Conservation (phyloP, 2,329 filamentous ascomycete species). For the Verticillium zaregamsianum region DNA sequence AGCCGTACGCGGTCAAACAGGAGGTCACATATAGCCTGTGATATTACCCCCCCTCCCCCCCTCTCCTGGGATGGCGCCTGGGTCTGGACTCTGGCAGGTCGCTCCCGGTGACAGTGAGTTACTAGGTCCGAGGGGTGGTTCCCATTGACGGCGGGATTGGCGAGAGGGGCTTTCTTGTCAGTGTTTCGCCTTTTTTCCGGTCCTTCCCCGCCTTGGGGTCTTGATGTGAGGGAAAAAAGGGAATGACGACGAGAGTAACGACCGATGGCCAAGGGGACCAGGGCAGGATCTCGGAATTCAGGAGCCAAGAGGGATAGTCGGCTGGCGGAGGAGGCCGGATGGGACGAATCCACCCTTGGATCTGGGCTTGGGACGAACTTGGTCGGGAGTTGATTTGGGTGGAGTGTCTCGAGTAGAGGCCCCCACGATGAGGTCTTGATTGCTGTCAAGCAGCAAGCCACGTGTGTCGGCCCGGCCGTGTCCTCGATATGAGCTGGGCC, state of each 20-base stretch:
- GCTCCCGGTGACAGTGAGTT: too few relatives aligned
- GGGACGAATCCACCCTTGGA: neutral
- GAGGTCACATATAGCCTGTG: neutral
- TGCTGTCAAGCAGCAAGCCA: neutral
- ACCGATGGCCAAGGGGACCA: neutral
- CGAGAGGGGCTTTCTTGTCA: neutral
- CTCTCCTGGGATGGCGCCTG: too few relatives aligned
- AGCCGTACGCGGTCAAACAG: neutral
- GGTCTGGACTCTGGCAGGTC: too few relatives aligned
- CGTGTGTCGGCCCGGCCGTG: neutral
- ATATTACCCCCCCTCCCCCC: neutral
- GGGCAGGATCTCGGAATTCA: neutral
- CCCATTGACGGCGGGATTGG: too few relatives aligned
- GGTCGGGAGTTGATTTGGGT: neutral
- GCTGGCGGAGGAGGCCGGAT: neutral
- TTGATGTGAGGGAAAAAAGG: neutral
- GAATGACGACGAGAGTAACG: neutral
- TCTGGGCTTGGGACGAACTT: neutral
- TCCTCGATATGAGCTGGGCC: neutral
- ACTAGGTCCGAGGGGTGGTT: too few relatives aligned
- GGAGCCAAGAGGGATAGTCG: neutral
- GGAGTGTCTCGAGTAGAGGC: neutral
- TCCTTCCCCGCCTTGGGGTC: too few relatives aligned
- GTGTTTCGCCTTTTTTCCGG: neutral
- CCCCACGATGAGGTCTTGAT: neutral